These are phyloP conservation scores for Aureobasidium sp. DNA, from an alignment of 2,329 filamentous ascomycete genomes.

Conservation along the genomic window DNA sequence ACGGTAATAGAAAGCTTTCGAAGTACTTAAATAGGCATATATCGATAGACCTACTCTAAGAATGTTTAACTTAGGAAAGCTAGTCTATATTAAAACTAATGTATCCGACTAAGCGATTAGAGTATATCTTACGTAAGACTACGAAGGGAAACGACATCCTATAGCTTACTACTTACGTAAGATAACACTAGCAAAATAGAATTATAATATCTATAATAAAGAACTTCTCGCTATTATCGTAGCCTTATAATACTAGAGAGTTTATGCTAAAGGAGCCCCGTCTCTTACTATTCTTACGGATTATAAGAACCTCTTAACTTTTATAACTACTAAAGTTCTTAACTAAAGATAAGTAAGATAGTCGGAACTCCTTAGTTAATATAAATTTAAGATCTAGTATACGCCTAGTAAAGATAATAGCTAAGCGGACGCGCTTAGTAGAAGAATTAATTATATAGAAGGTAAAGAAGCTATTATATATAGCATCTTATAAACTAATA, in stretches of 20 bases:
- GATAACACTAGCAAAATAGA: too few relatives aligned
- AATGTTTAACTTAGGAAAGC: too few relatives aligned
- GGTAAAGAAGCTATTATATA: conserved; percentile 9
- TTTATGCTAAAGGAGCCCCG: conserved; percentile 15
- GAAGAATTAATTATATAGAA: conserved; percentile 15
- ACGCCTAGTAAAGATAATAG: conserved; percentile 14
- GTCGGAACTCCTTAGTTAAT: conserved; percentile 14
- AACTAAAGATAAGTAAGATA: conserved; percentile 10
- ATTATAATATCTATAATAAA: too few relatives aligned
- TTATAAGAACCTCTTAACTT: conserved; percentile 16
- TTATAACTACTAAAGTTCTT: conserved; percentile 16
- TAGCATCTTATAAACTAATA: conserved; percentile 12
- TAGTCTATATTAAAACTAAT: too few relatives aligned
- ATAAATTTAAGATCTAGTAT: conserved; percentile 16
- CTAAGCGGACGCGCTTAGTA: conserved; percentile 15
- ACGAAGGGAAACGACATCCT: too few relatives aligned
- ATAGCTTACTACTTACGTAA: too few relatives aligned
- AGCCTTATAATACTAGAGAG: conserved; percentile 15
- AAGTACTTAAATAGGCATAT: too few relatives aligned
- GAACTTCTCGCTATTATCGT: too few relatives aligned
- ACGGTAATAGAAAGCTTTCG: too few relatives aligned
- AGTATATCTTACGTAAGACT: too few relatives aligned
- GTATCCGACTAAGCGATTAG: too few relatives aligned
- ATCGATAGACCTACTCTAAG: too few relatives aligned
- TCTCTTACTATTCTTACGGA: conserved; percentile 14